Percentiles rank a stretch among this genome's conserved stretches.
Evolutionary conservation across 2,329 filamentous ascomycete species (phyloP).

Genomic region (Malbranchea zuffiana): DNA sequence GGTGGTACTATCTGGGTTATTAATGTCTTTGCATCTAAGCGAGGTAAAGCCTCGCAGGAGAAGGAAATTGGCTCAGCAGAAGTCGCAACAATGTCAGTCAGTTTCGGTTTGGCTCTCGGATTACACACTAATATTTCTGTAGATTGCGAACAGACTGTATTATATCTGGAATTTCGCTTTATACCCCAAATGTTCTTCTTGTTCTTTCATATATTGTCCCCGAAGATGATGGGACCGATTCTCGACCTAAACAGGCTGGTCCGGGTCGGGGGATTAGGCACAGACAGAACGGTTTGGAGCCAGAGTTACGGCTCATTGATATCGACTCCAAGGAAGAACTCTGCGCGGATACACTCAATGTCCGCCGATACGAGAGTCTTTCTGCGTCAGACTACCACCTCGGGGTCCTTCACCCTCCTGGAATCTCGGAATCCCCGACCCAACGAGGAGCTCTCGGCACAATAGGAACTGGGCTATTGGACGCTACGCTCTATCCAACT

Average conservation of each 20-base stretch:
- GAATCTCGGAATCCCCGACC: conserved; percentile 52
- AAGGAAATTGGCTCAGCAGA: conserved; percentile 69
- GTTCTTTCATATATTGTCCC: conserved; percentile 82
- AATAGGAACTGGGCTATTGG: conserved; percentile 68
- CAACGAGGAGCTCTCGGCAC: conserved; percentile 67
- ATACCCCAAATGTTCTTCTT: conserved; percentile 81
- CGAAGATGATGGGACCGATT: conserved; percentile 50
- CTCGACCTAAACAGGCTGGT: conserved; percentile 20
- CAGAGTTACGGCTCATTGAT: conserved; percentile 85
- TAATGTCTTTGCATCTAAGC: conserved; percentile 69
- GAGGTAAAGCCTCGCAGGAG: conserved; percentile 57
- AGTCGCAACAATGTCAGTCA: conserved; percentile 71
- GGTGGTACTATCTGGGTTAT: conserved; percentile 94
- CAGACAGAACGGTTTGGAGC: conserved; percentile 68
- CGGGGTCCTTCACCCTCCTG: conserved; percentile 66
- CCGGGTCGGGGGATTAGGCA: conserved; percentile 56
- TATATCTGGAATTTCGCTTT: conserved; percentile 91
- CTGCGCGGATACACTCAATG: conserved; percentile 72
- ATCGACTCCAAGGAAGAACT: conserved; percentile 71
- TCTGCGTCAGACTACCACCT: conserved; percentile 88
- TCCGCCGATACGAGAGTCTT: conserved; percentile 77
- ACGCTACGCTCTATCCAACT: conserved; percentile 77
- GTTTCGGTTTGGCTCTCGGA: conserved; percentile 13
- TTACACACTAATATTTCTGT: conserved; percentile 24
- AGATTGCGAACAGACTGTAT: conserved; percentile 94